Evolutionary conservation across 176 grass and related monocot species (phyloP), one percentile per base, ranked within the genome.

Genomic region (Puccinellia tenuiflora): DNA sequence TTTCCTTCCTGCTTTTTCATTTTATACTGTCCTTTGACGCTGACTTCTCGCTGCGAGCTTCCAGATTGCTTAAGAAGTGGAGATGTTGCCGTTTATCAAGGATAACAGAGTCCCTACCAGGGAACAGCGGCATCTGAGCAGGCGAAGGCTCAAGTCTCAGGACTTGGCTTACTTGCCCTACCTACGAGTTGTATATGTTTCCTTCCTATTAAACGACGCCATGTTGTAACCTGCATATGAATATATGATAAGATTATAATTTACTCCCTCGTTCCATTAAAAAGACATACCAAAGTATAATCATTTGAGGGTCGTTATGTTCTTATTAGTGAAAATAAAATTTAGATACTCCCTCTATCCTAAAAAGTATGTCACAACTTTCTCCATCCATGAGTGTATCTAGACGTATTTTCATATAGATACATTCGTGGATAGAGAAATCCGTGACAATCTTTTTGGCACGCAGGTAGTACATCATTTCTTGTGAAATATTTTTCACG

Each of bases 31-130:
- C 20, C 3, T 21, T 33, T 10, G 60, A 55, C 56, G 64, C 30
- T 61, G 22, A 16, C 81, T 17, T 21, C 8, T 50, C 28, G 4
- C 20, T 63, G 9, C 13, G 18, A 39, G 11, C 35, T 82, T 64
- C 38, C 81, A 84, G 81, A 52, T 65, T 76, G 81, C 81, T 17
- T 76, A 75, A 83, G 29, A 64, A 39, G 42, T 52, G 37, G 35
- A 75, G 42, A 28, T 65, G 40, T 14, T 47, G 65, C 28, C 53
- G 61, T 53, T 30, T 40, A 48, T 20, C 52, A 75, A 48, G 13
- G 28, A 62, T 63, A 22, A 50, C 0, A 9, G 63, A 55, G 33
- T 18, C 1, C 22, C 16, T 67, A 5, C 47, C 13, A 69, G 13
- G 63, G 43, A 68, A 35, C 1, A 25, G 2, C 1, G 2, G 63